phyloP scores from a whole-genome alignment of 805 yeast species.

The Starmerella roubikii region DNA sequence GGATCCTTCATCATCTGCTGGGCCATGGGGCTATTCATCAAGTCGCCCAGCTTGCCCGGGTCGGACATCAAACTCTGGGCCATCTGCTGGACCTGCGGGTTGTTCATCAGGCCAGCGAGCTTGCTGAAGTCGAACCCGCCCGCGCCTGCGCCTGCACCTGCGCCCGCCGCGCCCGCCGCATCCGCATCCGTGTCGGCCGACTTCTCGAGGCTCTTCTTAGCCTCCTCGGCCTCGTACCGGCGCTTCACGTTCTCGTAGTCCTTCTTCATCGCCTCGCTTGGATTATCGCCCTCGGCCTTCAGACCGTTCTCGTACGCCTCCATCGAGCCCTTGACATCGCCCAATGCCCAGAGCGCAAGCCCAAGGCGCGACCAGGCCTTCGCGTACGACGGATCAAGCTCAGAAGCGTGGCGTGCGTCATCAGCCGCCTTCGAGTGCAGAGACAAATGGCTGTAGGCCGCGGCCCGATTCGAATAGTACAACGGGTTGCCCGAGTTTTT shows the following conservation, averaged over 20 bases:
- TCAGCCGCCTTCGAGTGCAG: conserved; percentile 63
- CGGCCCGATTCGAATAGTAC: conserved; percentile 88
- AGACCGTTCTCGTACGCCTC: conserved; percentile 83
- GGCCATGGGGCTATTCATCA: conserved; percentile 70
- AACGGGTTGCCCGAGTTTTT: conserved; percentile 63
- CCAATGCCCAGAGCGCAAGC: conserved; percentile 83
- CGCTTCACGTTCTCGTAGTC: conserved; percentile 90
- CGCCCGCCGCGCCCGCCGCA: conserved; percentile 12
- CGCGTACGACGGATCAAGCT: conserved; percentile 63
- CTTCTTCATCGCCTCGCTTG: conserved; percentile 78
- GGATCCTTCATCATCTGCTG: conserved; percentile 59
- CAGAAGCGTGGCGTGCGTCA: conserved; percentile 75
- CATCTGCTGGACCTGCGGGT: conserved; percentile 85
- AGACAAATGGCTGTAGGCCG: conserved; percentile 73
- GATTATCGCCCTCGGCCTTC: conserved; percentile 71
- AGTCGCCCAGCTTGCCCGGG: conserved; percentile 57
- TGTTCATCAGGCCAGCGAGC: conserved; percentile 57
- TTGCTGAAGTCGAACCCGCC: conserved; percentile 50
- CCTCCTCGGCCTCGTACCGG: conserved; percentile 60
- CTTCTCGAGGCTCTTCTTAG: conserved; percentile 7
- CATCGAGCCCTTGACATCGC: conserved; percentile 80
- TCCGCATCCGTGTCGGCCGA: conserved; percentile 2
- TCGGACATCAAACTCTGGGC: conserved; percentile 80
- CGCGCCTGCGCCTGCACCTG: conserved; percentile 45
- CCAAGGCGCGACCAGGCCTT: conserved; percentile 94